phyloP scores from a whole-genome alignment of 345 rosid species.

The Hevea brasiliensis region DNA sequence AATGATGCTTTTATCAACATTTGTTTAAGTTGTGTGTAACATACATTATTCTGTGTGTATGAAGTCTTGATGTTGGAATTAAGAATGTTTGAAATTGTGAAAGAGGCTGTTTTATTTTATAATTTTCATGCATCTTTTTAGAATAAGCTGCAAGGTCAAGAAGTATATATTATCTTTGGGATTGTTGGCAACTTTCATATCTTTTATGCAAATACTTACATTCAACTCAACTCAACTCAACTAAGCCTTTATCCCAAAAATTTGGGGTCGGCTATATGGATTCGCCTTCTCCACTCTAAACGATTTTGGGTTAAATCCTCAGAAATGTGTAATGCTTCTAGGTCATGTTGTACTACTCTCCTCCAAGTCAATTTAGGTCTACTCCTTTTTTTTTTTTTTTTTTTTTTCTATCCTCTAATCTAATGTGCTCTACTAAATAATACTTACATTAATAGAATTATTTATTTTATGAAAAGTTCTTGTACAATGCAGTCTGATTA shows the following conservation, averaged over 20 bases:
- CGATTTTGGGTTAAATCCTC: too few species aligned
- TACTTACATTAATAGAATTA: neutral
- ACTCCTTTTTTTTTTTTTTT: too few species aligned
- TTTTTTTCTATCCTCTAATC: too few species aligned
- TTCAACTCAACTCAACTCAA: too few species aligned
- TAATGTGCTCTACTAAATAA: too few species aligned
- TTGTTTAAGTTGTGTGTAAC: neutral
- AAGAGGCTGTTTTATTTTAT: neutral
- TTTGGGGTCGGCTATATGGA: too few species aligned
- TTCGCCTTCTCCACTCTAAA: too few species aligned
- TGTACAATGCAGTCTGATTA: neutral
- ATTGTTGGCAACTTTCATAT: neutral
- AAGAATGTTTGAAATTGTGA: neutral
- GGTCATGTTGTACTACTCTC: too few species aligned
- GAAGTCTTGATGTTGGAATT: neutral
- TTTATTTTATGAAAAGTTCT: neutral
- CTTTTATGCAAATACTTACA: neutral
- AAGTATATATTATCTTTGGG: neutral
- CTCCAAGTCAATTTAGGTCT: too few species aligned
- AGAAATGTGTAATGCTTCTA: too few species aligned
- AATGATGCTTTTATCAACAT: neutral
- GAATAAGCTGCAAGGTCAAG: neutral
- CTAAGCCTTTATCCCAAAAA: too few species aligned
- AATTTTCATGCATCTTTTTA: neutral
- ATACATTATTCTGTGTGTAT: neutral